These are phyloP conservation scores for Kuraishia cidri DNA, from an alignment of 805 yeast species.

Conservation along the genomic window DNA sequence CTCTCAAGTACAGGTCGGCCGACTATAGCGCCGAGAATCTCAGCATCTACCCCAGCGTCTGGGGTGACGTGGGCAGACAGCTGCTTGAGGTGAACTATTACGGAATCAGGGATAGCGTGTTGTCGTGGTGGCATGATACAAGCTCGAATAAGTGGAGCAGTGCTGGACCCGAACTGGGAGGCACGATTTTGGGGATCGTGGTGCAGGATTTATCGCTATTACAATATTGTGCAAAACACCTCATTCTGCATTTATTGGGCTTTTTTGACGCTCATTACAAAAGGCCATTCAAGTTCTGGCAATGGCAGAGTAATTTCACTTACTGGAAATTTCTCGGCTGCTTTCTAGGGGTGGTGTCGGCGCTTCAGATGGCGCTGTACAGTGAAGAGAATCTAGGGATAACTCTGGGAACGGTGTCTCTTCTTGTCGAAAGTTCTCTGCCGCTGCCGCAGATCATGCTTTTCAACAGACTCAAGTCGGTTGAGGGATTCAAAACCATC, in stretches of 20 bases:
- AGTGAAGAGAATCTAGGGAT: conserved; percentile 18
- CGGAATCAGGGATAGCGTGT: background rate
- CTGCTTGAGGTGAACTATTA: background rate
- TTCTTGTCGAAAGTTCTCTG: conserved; percentile 62
- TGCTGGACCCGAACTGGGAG: too few relatives aligned
- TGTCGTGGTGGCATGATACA: background rate
- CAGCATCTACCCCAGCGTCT: conserved; percentile 15
- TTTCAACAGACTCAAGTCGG: conserved; percentile 53
- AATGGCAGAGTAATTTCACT: conserved; percentile 55
- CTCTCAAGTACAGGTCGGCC: conserved; percentile 48
- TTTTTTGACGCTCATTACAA: conserved; percentile 64
- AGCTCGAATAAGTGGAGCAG: conserved; percentile 1
- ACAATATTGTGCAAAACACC: too few relatives aligned
- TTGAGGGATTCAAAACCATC: conserved; percentile 73
- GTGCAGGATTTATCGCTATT: too few relatives aligned
- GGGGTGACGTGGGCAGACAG: conserved; percentile 18
- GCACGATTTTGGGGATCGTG: too few relatives aligned
- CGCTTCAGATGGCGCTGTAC: conserved; percentile 12
- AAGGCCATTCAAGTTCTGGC: conserved; percentile 74
- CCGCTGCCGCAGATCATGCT: conserved; percentile 77
- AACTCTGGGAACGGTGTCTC: conserved; percentile 22
- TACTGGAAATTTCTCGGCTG: conserved; percentile 57
- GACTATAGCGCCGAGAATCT: conserved; percentile 28
- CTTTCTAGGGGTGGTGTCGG: conserved; percentile 20
- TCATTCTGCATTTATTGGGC: too few relatives aligned